Base-by-base conservation (phyloP, 495 filamentous ascomycete genomes). In the Aspergillus indologenus region DNA sequence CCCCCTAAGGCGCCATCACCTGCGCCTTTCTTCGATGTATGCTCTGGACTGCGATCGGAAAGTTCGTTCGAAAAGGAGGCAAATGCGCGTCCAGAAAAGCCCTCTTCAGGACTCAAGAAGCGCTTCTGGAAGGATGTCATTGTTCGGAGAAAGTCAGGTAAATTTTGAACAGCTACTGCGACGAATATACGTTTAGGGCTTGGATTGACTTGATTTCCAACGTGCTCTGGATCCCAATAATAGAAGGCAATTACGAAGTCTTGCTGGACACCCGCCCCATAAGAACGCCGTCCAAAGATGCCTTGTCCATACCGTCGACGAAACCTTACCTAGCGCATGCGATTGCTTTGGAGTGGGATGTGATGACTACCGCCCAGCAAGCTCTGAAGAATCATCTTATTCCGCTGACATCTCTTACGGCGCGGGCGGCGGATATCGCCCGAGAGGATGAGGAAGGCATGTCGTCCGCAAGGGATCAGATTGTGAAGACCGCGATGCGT, bases 321-420 rank as follows among this genome's bases (percentile, higher is more conserved):
- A 97, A 97, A 68, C 85, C 86, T 14, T 82, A 90, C 57, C 87
- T 98, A 15, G 94, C 95, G n/a, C 77, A 83, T 23, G 88, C 90
- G 24, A 83, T 98, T 49, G 94, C 93, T 0, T 69, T 94, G 11
- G 94, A 98, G 75, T 98, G 94, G 94, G 91, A 96, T 68, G 80
- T 86, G 43, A 83, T 98, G 55, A 79, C 85, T 21, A 88, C 88
- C 53, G 83, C 87, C 3, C 84, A 89, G 59, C 88, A 97, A 68
- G 92, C 91, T 0, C 71, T 86, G 18, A 85, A 84, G 48, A 81
- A 86, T 58, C 91, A 96, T 69, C 81, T 92, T 2, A 92, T 96
- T 55, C 94, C 94, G 5, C 68, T 98, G n/a, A 97, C 95, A 6
- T 92, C 90, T 23, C 79, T 97, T 7, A 77, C 85, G 17, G 86